Conservation (phyloP, 805 yeast species). For the Myxozyma kluyveri region DNA sequence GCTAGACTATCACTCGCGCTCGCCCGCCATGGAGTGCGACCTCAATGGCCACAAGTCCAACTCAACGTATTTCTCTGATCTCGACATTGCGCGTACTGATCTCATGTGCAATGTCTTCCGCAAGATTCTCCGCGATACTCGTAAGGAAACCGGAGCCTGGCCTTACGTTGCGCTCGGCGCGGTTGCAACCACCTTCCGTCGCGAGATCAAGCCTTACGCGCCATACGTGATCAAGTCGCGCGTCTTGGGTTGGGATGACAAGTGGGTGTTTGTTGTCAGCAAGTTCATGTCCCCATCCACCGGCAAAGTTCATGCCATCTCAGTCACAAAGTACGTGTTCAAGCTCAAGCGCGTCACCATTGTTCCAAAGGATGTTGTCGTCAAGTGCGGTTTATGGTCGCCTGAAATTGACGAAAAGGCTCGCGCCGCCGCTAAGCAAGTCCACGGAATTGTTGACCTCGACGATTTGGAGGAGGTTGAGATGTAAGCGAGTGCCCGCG, state of each 20-base stretch:
- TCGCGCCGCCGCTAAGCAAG: slow-evolving; percentile 31
- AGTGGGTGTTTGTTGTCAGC: slow-evolving; percentile 75
- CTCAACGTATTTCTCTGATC: slow-evolving; percentile 76
- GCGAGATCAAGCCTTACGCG: slow-evolving; percentile 69
- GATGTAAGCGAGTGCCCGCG: no score
- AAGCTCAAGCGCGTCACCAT: slow-evolving; percentile 77
- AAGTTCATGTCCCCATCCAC: slow-evolving; percentile 49
- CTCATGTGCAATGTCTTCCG: slow-evolving; percentile 58
- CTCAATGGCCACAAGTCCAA: slow-evolving; percentile 84
- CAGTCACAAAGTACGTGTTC: slow-evolving; percentile 76
- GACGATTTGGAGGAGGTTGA: slow-evolving; percentile 29
- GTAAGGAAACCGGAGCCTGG: slow-evolving; percentile 40
- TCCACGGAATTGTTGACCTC: slow-evolving; percentile 30
- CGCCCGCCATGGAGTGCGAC: slow-evolving; percentile 79
- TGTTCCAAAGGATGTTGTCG: slow-evolving; percentile 52
- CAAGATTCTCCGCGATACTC: slow-evolving; percentile 49
- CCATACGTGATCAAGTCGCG: slow-evolving; percentile 54
- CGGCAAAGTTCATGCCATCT: slow-evolving; percentile 51
- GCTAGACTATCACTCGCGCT: slow-evolving; percentile 49
- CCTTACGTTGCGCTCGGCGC: slow-evolving; percentile 79
- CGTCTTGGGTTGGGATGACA: slow-evolving; percentile 78
- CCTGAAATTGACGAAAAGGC: slow-evolving; percentile 47
- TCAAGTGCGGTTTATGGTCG: slow-evolving; percentile 51
- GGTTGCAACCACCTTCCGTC: slow-evolving; percentile 62
- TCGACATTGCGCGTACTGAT: slow-evolving; percentile 74